Base-by-base conservation (phyloP, 345 rosid species). In the Hibiscus mutabilis region DNA sequence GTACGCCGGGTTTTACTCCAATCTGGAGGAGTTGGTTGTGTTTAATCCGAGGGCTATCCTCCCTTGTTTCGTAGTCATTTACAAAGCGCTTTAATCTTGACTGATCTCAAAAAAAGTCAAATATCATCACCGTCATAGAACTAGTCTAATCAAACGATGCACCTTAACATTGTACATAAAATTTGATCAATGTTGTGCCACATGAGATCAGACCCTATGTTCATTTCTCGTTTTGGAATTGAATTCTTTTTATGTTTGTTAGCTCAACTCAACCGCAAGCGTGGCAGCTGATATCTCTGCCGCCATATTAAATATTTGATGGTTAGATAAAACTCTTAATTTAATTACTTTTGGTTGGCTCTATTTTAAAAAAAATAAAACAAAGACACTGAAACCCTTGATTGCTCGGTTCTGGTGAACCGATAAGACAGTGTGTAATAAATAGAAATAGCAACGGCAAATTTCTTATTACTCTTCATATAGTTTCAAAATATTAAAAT, bases 61-160 rank as follows among this genome's bases (percentile, higher is more conserved):
- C 60, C 96, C 97, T 37, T 95, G 99, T 81, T 95, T 95, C 60
- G 97, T 95, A 51, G 99, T 95, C 44, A 87, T 91, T 68, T 95
- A 95, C 88, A 84, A 75, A 73, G 87, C 91, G 2, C 73, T 85
- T 14, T 85, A 84, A 69, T 86, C 85, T 77, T 86, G 70, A 83
- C 53, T 35, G 58, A 7, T 1, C 44, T 10, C 0, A 13, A 18
- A 18, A 63, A 14, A 46, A 15, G 16, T 37, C 47, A 62, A 33
- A n/a, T 9, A 10, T 63, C n/a, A 18, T 11, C 67, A 18, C n/a
- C n/a, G n/a, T 21, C 24, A 12, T 13, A 40, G 53, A 49, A 49
- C 15, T 14, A 49, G 6, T 49, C 18, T 0, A 68, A 59, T n/a
- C 57, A 10, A 25, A 37, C 60, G 16, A 19, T 10, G 31, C 14